Percentiles rank a stretch among this genome's conserved stretches.
Evolutionary conservation across 2,329 filamentous ascomycete species (phyloP).

Genomic region (Hypoxylon sp.): DNA sequence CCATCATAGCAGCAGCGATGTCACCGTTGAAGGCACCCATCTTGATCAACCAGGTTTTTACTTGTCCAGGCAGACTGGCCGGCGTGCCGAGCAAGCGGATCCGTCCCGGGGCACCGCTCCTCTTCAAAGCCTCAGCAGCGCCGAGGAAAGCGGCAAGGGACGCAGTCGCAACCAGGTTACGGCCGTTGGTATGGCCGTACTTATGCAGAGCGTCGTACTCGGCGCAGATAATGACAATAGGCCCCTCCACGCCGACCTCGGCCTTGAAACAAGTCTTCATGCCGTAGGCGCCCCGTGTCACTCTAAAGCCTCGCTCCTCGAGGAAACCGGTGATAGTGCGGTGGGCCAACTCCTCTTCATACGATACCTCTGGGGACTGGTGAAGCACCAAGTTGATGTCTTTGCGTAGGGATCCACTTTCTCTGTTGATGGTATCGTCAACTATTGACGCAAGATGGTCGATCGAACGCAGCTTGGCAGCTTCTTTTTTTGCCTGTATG

Average conservation of each 20-base stretch:
- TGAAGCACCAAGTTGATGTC: slow-evolving; percentile 47
- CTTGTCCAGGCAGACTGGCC: slow-evolving; percentile 55
- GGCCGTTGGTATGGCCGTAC: slow-evolving; percentile 57
- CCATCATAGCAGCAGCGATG: slow-evolving; percentile 45
- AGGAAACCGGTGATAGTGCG: slow-evolving; percentile 57
- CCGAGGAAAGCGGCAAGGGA: slow-evolving; percentile 53
- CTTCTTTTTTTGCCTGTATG: too few relatives aligned
- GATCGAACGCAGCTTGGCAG: too few relatives aligned
- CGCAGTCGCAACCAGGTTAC: slow-evolving; percentile 56
- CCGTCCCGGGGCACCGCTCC: slow-evolving; percentile 45
- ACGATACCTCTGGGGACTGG: slow-evolving; percentile 59
- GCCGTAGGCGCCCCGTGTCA: slow-evolving; percentile 60
- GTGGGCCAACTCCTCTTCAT: slow-evolving; percentile 61
- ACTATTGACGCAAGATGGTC: too few relatives aligned
- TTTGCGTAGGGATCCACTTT: slow-evolving; percentile 6
- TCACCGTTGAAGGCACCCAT: slow-evolving; percentile 46
- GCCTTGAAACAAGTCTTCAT: slow-evolving; percentile 62
- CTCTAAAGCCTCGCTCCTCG: slow-evolving; percentile 53
- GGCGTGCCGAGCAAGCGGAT: slow-evolving; percentile 54
- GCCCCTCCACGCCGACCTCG: slow-evolving; percentile 52
- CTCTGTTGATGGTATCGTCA: slow-evolving; percentile 9
- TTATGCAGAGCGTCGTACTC: slow-evolving; percentile 59
- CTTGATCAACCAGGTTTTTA: slow-evolving; percentile 50
- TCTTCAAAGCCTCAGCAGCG: slow-evolving; percentile 47
- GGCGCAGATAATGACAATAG: slow-evolving; percentile 53